Conservation (phyloP, 164 flowering plant genomes). For the Macadamia tetraphylla region DNA sequence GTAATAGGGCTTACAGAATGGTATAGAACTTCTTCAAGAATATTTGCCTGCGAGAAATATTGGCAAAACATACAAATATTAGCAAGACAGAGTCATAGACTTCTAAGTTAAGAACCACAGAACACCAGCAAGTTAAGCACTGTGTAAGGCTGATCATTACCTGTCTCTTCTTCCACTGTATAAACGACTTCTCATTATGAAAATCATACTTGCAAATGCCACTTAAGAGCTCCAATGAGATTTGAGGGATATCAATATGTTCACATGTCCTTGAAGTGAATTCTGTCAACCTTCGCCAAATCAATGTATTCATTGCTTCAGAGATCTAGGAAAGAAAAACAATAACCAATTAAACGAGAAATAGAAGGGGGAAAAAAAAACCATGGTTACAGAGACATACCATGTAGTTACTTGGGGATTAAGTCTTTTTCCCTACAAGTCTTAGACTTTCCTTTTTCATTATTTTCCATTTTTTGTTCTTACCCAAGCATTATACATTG, state of each 20-base stretch:
- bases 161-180: slow-evolving; percentile 77
- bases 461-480: too few species aligned
- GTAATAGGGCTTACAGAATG: slow-evolving; percentile 25
- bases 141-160: slow-evolving; percentile 23
- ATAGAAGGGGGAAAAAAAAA: neutral
- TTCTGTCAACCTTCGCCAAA: slow-evolving; percentile 43
- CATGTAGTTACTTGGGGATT: too few species aligned
- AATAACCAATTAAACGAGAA: neutral
- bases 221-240: slow-evolving; percentile 52
- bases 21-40: slow-evolving; percentile 59
- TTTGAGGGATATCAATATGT: slow-evolving; percentile 49
- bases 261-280: slow-evolving; percentile 33
- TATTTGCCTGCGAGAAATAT: slow-evolving; percentile 36
- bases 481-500: too few species aligned
- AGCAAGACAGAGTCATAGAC: neutral
- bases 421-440: too few species aligned
- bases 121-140: slow-evolving; percentile 1
- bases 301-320: slow-evolving; percentile 59
- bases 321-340: slow-evolving; percentile 43
- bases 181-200: slow-evolving; percentile 45
- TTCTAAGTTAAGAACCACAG: neutral
- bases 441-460: too few species aligned
- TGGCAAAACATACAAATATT: slow-evolving; percentile 5
- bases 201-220: slow-evolving; percentile 51
- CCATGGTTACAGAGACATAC: too few species aligned